phyloP scores from a whole-genome alignment of 129 eudicot genomes.

The Tanacetum coccineum region DNA sequence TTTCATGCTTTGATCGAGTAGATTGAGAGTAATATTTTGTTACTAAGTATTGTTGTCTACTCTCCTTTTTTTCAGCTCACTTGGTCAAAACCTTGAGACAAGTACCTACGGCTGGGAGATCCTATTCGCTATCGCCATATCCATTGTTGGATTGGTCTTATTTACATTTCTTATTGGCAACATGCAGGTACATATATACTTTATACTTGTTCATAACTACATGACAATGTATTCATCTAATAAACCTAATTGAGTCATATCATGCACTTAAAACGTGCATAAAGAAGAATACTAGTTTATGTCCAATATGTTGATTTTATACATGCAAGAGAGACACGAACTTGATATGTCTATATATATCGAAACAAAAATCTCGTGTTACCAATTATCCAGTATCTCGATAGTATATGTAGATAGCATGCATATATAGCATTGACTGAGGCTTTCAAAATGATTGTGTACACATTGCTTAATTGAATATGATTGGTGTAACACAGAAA shows the following conservation, averaged over 20 bases:
- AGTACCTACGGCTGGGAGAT: constrained; percentile 65
- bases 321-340: too few relatives aligned
- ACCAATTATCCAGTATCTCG: too few relatives aligned
- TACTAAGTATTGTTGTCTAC: background rate
- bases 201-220: too few relatives aligned
- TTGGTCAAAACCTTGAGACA: constrained; percentile 83
- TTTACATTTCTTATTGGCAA: constrained; percentile 87
- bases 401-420: background rate
- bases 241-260: too few relatives aligned
- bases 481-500: constrained; percentile 50
- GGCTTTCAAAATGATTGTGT: too few relatives aligned
- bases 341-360: too few relatives aligned
- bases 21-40: background rate
- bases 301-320: too few relatives aligned
- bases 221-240: too few relatives aligned
- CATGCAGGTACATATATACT: constrained; percentile 60
- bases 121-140: constrained; percentile 53
- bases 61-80: constrained; percentile 44
- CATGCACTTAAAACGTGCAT: too few relatives aligned
- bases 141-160: constrained; percentile 62
- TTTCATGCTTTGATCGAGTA: background rate
- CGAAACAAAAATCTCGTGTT: too few relatives aligned
- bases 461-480: background rate
- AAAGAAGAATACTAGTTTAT: too few relatives aligned
- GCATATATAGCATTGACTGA: background rate